Base-by-base conservation (phyloP, 345 rosid genomes). In the Eutrema japonicum region DNA sequence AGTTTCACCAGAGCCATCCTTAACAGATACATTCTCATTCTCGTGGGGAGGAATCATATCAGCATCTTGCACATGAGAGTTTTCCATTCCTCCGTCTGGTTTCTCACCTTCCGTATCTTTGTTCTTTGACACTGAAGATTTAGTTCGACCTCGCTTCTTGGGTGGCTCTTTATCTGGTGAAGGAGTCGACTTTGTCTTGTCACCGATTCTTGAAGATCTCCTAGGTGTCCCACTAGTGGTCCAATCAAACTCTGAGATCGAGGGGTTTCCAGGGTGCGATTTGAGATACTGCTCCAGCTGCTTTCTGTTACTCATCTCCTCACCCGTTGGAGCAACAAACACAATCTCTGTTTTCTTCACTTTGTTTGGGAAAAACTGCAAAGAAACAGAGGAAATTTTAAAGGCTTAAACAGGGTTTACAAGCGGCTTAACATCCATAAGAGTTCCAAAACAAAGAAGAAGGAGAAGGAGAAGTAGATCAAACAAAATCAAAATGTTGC, bases 171-270 rank as follows among this genome's bases (percentile, higher is more conserved):
- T 87, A 36, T 83, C 93, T 12, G 91, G 87, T 5, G 42, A 2
- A 1, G 42, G 9, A 5, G 64, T 74, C 26, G 93, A 82, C 81
- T 89, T 91, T 30, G 71, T 76, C 84, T 87, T 91, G 72, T 79
- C 91, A 58, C 89, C 83, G 80, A 91, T 85, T 73, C 96, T 89
- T 50, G 97, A 84, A 11, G 96, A 89, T 78, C 97, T 83, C 83
- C 96, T 87, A 14, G 93, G 96, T 27, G 88, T 84, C 80, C 87
- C 96, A 66, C 93, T 90, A 16, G 89, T 86, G 8, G 86, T 85
- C 97, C 97, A 91, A 58, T 91, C 96, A 71, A 91, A 89, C 73
- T 86, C 90, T 0, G 88, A 6, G 42, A 83, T 59, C 2, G 83
- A 75, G 1, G 91, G 96, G 78, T 78, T 87, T 36, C 89, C 91